phyloP scores from a whole-genome alignment of 345 rosid species.

The Ceriops zippeliana region DNA sequence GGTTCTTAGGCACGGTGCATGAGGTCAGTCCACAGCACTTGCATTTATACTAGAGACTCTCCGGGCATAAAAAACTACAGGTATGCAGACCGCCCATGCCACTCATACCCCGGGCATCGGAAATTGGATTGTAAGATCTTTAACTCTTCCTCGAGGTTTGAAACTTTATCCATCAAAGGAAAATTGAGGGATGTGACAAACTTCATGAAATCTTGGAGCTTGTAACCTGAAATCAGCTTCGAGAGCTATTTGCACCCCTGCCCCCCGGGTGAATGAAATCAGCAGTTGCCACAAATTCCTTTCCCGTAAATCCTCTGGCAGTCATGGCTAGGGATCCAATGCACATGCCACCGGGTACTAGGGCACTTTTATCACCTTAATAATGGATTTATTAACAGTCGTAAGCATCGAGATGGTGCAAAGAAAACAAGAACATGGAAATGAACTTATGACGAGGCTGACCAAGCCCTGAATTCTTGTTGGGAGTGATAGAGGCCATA shows the following conservation, averaged over 20 bases:
- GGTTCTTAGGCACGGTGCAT: too few relatives aligned
- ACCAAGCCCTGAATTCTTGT: conserved; percentile 95
- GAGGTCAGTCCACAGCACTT: too few relatives aligned
- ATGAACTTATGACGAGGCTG: conserved; percentile 7
- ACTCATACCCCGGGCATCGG: conserved; percentile 74
- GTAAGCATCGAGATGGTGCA: background rate
- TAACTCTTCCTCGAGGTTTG: conserved; percentile 57
- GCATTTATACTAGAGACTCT: background rate
- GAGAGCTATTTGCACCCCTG: conserved; percentile 65
- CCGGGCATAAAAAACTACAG: background rate
- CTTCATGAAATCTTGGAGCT: conserved; percentile 80
- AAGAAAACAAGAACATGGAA: background rate
- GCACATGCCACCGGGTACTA: conserved; percentile 89
- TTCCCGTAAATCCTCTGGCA: conserved; percentile 71
- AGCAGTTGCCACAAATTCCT: conserved; percentile 49
- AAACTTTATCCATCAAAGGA: conserved; percentile 50
- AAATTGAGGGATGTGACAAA: conserved; percentile 49
- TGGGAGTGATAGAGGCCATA: conserved; percentile 87
- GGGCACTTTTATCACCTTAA: conserved; percentile 83
- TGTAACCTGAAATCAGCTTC: conserved; percentile 63
- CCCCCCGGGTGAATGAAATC: conserved; percentile 49
- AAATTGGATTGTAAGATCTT: conserved; percentile 63
- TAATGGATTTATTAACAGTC: background rate
- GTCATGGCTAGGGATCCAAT: conserved; percentile 95
- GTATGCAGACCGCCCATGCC: background rate